Conservation (phyloP, 352 stramenopile genomes). For the Phytopythium chamaehyphon region DNA sequence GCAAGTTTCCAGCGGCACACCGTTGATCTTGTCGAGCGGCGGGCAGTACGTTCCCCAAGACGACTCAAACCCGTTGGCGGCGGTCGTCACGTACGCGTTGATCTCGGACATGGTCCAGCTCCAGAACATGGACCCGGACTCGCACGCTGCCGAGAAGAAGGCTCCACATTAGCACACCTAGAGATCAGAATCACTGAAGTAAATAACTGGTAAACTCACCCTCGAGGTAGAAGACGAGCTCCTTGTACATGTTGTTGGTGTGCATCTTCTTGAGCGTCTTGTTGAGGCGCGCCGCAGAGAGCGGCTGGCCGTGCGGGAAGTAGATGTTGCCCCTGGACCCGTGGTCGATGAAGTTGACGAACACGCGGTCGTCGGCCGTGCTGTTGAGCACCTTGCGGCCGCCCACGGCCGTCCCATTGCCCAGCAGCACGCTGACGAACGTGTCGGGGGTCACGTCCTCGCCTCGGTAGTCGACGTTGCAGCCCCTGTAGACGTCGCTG, state of each 20-base stretch:
- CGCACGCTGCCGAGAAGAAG: conserved; percentile 51
- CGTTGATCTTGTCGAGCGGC: conserved; percentile 68
- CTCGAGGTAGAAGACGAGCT: conserved; percentile 91
- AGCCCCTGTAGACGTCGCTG: conserved; percentile 87
- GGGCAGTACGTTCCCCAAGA: conserved; percentile 90
- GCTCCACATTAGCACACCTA: not conserved
- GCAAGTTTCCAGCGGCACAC: conserved; percentile 69
- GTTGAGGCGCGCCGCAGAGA: conserved; percentile 69
- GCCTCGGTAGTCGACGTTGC: conserved; percentile 69
- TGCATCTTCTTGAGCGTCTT: conserved; percentile 78
- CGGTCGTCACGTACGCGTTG: conserved; percentile 88
- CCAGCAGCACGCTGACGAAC: conserved; percentile 85
- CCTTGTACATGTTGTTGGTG: conserved; percentile 82
- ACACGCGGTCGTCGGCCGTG: conserved; percentile 82
- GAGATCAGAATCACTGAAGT: not conserved
- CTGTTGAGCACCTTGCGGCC: conserved; percentile 86
- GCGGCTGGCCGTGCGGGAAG: conserved; percentile 70
- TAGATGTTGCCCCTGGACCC: conserved; percentile 80
- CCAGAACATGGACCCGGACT: conserved; percentile 90
- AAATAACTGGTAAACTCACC: conserved; percentile 12
- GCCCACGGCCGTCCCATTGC: conserved; percentile 50
- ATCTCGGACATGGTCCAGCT: conserved; percentile 67
- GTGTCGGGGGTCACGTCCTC: conserved; percentile 84
- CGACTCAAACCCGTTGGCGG: conserved; percentile 83
- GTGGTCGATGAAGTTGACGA: conserved; percentile 93